phyloP scores from a whole-genome alignment of 2,329 filamentous ascomycete genomes.

The Ambrosiella xylebori region DNA sequence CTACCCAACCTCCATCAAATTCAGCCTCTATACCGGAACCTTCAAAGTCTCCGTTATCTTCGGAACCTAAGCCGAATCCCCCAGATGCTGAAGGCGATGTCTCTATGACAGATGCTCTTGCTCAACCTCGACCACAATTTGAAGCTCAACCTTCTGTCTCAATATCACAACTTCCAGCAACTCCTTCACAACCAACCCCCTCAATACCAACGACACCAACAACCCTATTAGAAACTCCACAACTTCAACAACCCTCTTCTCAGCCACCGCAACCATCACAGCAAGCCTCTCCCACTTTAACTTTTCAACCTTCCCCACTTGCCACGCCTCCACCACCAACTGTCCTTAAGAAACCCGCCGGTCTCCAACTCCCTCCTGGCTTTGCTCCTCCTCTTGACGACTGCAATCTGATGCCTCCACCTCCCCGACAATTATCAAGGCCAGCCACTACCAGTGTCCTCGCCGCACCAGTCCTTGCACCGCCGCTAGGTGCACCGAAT shows the following conservation, averaged over 20 bases:
- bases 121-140: neutral
- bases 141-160: neutral
- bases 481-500: slow-evolving; percentile 17
- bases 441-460: slow-evolving; percentile 18
- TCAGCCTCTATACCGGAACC: neutral
- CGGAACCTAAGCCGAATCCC: neutral
- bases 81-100: slow-evolving; percentile 7
- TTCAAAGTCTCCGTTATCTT: neutral
- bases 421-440: neutral
- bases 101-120: slow-evolving; percentile 1
- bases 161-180: neutral
- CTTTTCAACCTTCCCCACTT: neutral
- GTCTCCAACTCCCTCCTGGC: slow-evolving; percentile 11
- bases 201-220: neutral
- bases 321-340: neutral
- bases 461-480: slow-evolving; percentile 24
- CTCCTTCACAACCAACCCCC: neutral
- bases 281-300: neutral
- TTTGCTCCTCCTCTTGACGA: slow-evolving; percentile 8
- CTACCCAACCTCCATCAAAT: neutral
- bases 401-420: slow-evolving; percentile 6
- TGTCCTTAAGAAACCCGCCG: neutral
- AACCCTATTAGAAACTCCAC: neutral
- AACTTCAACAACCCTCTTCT: too few species aligned
- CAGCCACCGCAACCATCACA: neutral